Percentiles rank a stretch among this genome's conserved stretches.
Conservation (phyloP, 768 basidiomycete species). For the Hysterangium stoloniferum region DNA sequence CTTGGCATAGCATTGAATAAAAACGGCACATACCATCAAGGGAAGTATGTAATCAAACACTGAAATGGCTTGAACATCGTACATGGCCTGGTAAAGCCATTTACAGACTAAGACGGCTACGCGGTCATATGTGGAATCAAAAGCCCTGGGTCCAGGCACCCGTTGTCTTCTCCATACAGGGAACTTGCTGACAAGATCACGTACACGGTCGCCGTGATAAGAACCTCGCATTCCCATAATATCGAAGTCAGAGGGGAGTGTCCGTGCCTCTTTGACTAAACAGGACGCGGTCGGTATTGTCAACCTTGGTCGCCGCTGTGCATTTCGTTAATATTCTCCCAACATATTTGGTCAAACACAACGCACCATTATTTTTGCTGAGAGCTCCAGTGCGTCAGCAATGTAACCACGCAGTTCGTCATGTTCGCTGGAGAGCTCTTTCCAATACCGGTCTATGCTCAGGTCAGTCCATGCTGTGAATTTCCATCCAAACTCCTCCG, state of each 20-base stretch:
- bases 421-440: conserved; percentile 65
- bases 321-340: neutral
- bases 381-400: conserved; percentile 64
- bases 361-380: conserved; percentile 63
- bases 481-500: conserved; percentile 71
- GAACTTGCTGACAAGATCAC: conserved; percentile 55
- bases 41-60: conserved; percentile 78
- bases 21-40: conserved; percentile 49
- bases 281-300: conserved; percentile 52
- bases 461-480: conserved; percentile 73
- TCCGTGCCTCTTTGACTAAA: conserved; percentile 62
- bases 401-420: conserved; percentile 75
- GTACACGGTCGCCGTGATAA: conserved; percentile 52
- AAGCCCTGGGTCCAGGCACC: conserved; percentile 65
- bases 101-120: conserved; percentile 63
- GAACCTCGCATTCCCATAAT: conserved; percentile 67
- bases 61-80: conserved; percentile 69
- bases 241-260: conserved; percentile 47
- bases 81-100: conserved; percentile 69
- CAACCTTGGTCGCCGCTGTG: conserved; percentile 57
- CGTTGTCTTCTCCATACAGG: conserved; percentile 64
- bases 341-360: neutral
- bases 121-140: conserved; percentile 82
- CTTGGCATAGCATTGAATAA: neutral
- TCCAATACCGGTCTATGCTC: conserved; percentile 60